These are phyloP conservation scores for Platanthera zijinensis DNA, from an alignment of 106 monocot genomes.

Conservation along the genomic window DNA sequence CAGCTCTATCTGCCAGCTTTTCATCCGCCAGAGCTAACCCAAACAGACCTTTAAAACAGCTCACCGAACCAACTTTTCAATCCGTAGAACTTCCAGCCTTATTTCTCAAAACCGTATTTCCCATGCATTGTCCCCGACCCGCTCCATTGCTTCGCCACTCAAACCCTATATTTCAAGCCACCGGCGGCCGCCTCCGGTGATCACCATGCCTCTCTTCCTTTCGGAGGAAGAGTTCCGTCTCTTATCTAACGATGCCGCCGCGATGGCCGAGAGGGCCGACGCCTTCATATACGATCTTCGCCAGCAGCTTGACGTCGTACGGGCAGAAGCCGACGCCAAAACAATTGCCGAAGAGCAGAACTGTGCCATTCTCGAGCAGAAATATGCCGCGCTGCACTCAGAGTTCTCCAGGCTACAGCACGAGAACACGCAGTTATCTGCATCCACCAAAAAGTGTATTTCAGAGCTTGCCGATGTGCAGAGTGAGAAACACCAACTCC, in stretches of 20 bases:
- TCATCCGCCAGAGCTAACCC: too few relatives aligned
- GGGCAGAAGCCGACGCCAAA: constrained; percentile 78
- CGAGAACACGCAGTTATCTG: constrained; percentile 59
- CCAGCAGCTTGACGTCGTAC: constrained; percentile 74
- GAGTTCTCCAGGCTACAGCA: constrained; percentile 51
- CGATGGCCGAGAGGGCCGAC: constrained; percentile 79
- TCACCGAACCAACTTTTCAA: too few relatives aligned
- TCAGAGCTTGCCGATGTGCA: constrained; percentile 46
- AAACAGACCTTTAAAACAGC: too few relatives aligned
- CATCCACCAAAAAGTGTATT: constrained; percentile 32
- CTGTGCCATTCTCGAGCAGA: constrained; percentile 76
- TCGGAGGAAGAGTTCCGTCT: constrained; percentile 82
- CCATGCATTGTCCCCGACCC: neutral
- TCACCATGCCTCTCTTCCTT: constrained; percentile 80
- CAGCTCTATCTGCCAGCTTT: too few relatives aligned
- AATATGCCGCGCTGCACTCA: constrained; percentile 45
- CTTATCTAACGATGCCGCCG: constrained; percentile 37
- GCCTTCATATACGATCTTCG: constrained; percentile 58
- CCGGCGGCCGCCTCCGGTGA: neutral
- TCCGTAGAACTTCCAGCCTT: too few relatives aligned
- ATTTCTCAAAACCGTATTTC: neutral
- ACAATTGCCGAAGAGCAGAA: constrained; percentile 82
- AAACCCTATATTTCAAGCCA: neutral
- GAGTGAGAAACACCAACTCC: constrained; percentile 67
- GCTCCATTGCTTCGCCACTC: too few relatives aligned